Evolutionary conservation across 2,329 filamentous ascomycete genomes (phyloP).

Genomic region (Neofusicoccum parvum): DNA sequence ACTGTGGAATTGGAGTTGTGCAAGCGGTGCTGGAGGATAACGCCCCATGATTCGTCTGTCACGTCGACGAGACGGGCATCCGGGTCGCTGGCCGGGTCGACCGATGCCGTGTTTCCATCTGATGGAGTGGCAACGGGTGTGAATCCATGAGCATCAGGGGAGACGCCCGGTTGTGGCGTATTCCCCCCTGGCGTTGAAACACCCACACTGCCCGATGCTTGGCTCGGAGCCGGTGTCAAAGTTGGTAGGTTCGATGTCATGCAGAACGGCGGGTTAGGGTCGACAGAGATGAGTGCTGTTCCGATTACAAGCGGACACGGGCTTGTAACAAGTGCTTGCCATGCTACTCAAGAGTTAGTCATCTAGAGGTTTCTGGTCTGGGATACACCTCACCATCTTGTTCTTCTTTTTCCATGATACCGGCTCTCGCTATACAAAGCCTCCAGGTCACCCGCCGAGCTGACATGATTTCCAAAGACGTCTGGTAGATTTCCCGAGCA

Average conservation of each 20-base stretch:
- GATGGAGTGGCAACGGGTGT: constrained; percentile 70
- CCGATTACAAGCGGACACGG: constrained; percentile 41
- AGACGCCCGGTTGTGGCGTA: constrained; percentile 38
- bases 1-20: constrained; percentile 40
- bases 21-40: constrained; percentile 65
- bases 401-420: constrained; percentile 68
- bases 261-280: constrained; percentile 66
- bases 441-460: constrained; percentile 75
- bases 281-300: constrained; percentile 63
- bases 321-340: constrained; percentile 38
- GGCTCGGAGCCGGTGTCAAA: constrained; percentile 25
- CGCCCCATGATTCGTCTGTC: constrained; percentile 75
- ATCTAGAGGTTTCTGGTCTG: too few species aligned
- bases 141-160: constrained; percentile 39
- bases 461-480: constrained; percentile 72
- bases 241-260: constrained; percentile 54
- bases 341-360: constrained; percentile 25
- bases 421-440: constrained; percentile 72
- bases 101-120: constrained; percentile 44
- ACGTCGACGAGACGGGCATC: constrained; percentile 72
- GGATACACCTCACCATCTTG: constrained; percentile 48
- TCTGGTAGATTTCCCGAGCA: constrained; percentile 76
- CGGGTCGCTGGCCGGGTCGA: constrained; percentile 53
- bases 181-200: constrained; percentile 29
- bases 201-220: not conserved